Percentiles rank a stretch among this genome's conserved stretches.
These are phyloP conservation scores for Aegle marmelos DNA, from an alignment of 345 rosid species.

Conservation along the genomic window DNA sequence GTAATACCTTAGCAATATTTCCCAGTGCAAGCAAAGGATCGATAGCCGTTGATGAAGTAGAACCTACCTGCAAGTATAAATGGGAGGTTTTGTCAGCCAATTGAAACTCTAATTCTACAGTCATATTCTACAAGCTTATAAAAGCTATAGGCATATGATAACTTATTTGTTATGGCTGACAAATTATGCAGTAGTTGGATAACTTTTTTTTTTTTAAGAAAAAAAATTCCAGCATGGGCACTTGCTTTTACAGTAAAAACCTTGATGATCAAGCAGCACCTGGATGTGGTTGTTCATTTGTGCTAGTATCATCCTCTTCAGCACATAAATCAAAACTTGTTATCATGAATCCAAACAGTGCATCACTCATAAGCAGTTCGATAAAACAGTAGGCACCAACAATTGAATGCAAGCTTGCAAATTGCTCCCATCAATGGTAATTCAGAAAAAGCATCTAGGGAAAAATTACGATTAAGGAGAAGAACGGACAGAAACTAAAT, in stretches of 20 bases:
- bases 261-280: neutral
- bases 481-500: constrained; percentile 2
- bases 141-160: neutral
- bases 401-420: constrained; percentile 1
- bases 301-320: neutral
- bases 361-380: neutral
- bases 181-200: neutral
- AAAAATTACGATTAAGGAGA: constrained; percentile 1
- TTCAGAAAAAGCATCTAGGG: neutral
- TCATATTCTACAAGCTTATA: neutral
- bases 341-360: neutral
- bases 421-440: neutral
- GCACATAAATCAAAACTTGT: neutral
- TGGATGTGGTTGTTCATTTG: neutral
- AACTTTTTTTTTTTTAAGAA: neutral
- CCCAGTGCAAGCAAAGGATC: constrained; percentile 72
- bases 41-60: constrained; percentile 84
- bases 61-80: constrained; percentile 59
- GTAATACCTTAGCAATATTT: constrained; percentile 59
- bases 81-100: neutral
- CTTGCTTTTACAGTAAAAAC: neutral
- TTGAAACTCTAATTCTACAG: neutral
- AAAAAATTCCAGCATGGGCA: neutral
- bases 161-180: neutral
- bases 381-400: neutral